Percentiles rank a stretch among this genome's conserved stretches.
phyloP scores from a whole-genome alignment of 352 stramenopile species.

The Globisporangium lucens region DNA sequence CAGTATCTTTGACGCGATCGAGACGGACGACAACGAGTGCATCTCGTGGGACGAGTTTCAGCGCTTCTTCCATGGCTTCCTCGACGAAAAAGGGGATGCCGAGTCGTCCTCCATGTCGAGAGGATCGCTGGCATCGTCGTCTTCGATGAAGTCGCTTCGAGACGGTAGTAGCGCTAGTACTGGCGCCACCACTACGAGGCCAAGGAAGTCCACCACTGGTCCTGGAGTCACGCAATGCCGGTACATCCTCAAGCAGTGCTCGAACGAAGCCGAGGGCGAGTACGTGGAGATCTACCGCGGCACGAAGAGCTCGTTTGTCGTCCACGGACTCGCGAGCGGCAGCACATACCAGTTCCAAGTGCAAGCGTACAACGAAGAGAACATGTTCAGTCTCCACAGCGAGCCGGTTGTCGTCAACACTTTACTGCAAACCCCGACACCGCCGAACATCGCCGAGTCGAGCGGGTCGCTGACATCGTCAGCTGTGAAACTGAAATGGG shows the following conservation, averaged over 20 bases:
- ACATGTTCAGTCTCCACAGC: constrained; percentile 64
- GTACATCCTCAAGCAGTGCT: constrained; percentile 88
- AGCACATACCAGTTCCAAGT: constrained; percentile 90
- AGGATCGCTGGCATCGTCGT: constrained; percentile 3
- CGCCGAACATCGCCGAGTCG: constrained; percentile 41
- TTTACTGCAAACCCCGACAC: constrained; percentile 62
- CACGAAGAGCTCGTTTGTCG: constrained; percentile 55
- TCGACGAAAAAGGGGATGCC: constrained; percentile 33
- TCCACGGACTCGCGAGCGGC: constrained; percentile 77
- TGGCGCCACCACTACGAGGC: background rate
- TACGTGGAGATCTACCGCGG: constrained; percentile 88
- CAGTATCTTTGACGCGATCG: constrained; percentile 87
- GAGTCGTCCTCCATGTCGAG: constrained; percentile 16
- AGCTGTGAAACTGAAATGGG: constrained; percentile 57
- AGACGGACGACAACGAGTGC: constrained; percentile 87
- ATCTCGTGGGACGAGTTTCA: constrained; percentile 87
- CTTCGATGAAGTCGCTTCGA: constrained; percentile 13
- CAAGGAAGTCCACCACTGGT: constrained; percentile 4
- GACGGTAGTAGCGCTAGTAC: background rate
- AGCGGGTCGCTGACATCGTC: constrained; percentile 8
- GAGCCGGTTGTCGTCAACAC: constrained; percentile 82
- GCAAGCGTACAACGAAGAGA: constrained; percentile 78
- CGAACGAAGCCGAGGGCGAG: constrained; percentile 68
- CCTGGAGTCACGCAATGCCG: constrained; percentile 29
- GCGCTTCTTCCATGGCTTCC: constrained; percentile 63